Evolutionary conservation across 1,139 yeast species (phyloP).

Genomic region (Suhomyces coccinellae): DNA sequence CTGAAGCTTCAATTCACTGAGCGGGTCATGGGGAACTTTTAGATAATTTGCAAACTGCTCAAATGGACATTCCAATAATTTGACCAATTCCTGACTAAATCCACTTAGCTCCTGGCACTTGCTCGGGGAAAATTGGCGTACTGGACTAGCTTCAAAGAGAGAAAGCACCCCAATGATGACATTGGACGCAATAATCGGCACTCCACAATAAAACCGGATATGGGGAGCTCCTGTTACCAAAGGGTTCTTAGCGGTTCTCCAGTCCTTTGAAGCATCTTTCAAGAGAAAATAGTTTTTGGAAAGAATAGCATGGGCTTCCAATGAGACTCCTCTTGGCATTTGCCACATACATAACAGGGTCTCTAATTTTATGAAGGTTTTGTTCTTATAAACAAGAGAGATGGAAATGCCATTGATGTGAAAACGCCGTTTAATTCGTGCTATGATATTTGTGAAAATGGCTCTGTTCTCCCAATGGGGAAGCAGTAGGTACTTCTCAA

Average conservation of each 20-base stretch:
- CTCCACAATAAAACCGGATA: conserved; percentile 63
- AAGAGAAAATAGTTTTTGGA: conserved; percentile 55
- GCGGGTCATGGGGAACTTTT: neutral
- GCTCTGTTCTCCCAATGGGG: conserved; percentile 53
- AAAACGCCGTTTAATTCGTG: conserved; percentile 36
- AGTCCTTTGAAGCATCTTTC: conserved; percentile 61
- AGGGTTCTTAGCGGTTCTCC: conserved; percentile 65
- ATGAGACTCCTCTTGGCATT: conserved; percentile 54
- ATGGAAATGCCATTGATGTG: conserved; percentile 55
- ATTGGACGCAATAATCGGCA: conserved; percentile 47
- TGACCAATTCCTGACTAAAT: conserved; percentile 46
- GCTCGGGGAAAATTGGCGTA: conserved; percentile 36
- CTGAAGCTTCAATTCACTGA: conserved; percentile 26
- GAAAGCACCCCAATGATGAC: conserved; percentile 60
- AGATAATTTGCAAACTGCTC: conserved; percentile 2
- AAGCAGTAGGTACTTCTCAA: conserved; percentile 38
- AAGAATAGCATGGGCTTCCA: conserved; percentile 67
- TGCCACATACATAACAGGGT: conserved; percentile 47
- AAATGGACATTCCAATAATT: conserved; percentile 38
- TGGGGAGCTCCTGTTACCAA: conserved; percentile 61
- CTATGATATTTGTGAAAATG: conserved; percentile 40
- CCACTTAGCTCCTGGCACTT: conserved; percentile 35
- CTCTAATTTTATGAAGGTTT: conserved; percentile 51
- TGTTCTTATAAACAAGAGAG: conserved; percentile 52
- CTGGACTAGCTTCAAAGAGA: conserved; percentile 53